These are phyloP conservation scores for Penicillium hordei DNA, from an alignment of 2,329 filamentous ascomycete species.

Conservation along the genomic window DNA sequence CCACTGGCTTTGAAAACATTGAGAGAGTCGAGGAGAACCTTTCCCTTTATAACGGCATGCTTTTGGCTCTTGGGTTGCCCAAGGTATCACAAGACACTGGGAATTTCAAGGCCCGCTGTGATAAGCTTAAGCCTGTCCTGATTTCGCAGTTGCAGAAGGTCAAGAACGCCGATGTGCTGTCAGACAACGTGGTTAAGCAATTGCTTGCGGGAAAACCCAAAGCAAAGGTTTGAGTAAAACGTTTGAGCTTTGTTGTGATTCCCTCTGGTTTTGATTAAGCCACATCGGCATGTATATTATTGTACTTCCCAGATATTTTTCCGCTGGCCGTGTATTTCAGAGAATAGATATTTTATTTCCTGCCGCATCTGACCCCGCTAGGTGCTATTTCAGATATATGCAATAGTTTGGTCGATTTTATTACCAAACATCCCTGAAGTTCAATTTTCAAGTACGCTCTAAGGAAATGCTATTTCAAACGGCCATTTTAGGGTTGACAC, in stretches of 20 bases:
- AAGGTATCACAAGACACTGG: neutral
- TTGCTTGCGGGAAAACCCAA: neutral
- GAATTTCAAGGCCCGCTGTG: neutral
- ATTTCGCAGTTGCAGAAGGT: slow-evolving; percentile 47
- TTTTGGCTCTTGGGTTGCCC: slow-evolving; percentile 30
- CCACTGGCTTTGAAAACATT: slow-evolving; percentile 16
- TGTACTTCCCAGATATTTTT: slow-evolving; percentile 17
- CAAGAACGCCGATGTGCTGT: slow-evolving; percentile 3
- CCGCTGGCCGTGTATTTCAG: slow-evolving; percentile 23
- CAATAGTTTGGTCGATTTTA: neutral
- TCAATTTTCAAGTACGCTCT: neutral
- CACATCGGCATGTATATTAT: slow-evolving; percentile 23
- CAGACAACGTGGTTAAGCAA: slow-evolving; percentile 28
- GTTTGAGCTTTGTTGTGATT: neutral
- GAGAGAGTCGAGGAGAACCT: slow-evolving; percentile 33
- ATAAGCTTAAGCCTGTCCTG: neutral
- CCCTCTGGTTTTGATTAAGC: slow-evolving; percentile 8
- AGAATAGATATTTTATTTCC: slow-evolving; percentile 15
- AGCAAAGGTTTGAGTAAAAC: neutral
- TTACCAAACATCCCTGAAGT: neutral
- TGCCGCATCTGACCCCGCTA: slow-evolving; percentile 1
- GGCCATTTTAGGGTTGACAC: neutral
- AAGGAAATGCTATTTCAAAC: neutral
- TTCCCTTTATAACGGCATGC: slow-evolving; percentile 45
- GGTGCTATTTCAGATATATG: neutral